Base-by-base conservation (phyloP, 768 basidiomycete species). In the Tulasnella calospora region DNA sequence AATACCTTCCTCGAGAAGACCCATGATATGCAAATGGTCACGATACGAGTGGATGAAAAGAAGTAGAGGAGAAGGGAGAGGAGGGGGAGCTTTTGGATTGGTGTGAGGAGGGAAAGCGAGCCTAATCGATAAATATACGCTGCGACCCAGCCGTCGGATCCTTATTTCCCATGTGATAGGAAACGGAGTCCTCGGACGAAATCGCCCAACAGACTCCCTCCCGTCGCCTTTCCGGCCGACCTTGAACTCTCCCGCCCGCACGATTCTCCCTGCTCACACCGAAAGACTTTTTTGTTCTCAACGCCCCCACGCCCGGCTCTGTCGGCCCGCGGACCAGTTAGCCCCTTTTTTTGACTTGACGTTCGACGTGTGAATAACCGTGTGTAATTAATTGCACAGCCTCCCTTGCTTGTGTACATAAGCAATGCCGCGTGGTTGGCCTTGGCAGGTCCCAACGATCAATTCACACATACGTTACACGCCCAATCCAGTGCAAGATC, bases 121-220 rank as follows among this genome's bases (percentile, higher is more conserved):
- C 44, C 44, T 44, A 44, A 67, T 67, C 61, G 61, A 67, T 67
- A 67, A 67, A 67, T 67, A 67, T 67, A 67, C 51, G n/a, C n/a
- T n/a, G n/a, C n/a, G n/a, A n/a, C n/a, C n/a, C 9, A 7, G n/a
- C n/a, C 51, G 61, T 17, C 61, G 27, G 61, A 67, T 27, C 51
- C 23, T 15, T 19, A 27, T 13, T 67, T 67, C 61, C 61, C 61
- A 67, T 67, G 61, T 67, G 61, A 67, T 67, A 35, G 12, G 61
- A 35, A 27, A 67, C 61, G 61, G 61, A 67, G 61, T 67, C 61
- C 61, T 67, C 61, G 61, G 61, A 67, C 61, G 61, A 67, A 67
- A 67, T 67, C 61, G 61, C 61, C 61, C 61, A 67, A 67, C 61
- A 67, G 61, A 67, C 61, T 67, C 61, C 61, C 61, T 67, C 61